A percentile compares a stretch with the other conserved stretches of the same genome.
phyloP scores from a whole-genome alignment of 176 grass and related monocot species.

The Rhynchospora pubera region DNA sequence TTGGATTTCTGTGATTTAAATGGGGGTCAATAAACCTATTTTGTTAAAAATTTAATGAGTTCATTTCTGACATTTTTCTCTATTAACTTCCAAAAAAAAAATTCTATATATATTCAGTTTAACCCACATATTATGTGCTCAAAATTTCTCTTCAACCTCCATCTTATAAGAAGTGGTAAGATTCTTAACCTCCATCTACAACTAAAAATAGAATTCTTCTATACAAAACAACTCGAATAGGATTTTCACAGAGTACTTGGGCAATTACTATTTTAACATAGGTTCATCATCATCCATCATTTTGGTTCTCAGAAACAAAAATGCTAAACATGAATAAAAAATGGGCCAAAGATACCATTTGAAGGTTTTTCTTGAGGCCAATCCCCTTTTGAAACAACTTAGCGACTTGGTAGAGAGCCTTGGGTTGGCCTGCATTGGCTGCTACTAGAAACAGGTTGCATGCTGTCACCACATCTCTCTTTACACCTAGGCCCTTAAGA shows the following conservation, averaged over 20 bases:
- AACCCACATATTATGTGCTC: no score
- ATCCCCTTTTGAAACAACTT: constrained; percentile 94
- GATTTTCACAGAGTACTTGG: neutral
- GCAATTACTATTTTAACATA: constrained; percentile 3
- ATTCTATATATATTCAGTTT: no score
- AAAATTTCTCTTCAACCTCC: no score
- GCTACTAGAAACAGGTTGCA: constrained; percentile 62
- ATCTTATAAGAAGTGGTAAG: no score
- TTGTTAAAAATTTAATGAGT: no score
- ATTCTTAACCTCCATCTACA: neutral
- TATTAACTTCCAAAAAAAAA: no score
- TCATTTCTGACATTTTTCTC: no score
- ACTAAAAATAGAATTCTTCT: neutral
- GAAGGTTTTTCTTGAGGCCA: constrained; percentile 89
- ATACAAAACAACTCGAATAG: neutral
- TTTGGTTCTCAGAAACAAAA: neutral
- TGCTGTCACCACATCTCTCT: constrained; percentile 60
- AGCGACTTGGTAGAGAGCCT: constrained; percentile 96
- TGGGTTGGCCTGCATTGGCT: constrained; percentile 87
- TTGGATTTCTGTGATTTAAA: no score
- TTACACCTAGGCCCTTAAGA: constrained; percentile 96
- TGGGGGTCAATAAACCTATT: no score
- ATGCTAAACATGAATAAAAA: constrained; percentile 19
- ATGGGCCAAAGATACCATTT: constrained; percentile 47
- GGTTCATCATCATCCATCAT: neutral